Percentiles rank a stretch among this genome's conserved stretches.
These are phyloP conservation scores for Lichtheimia ramosa DNA, from an alignment of 371 early-diverging fungal species.

Conservation along the genomic window DNA sequence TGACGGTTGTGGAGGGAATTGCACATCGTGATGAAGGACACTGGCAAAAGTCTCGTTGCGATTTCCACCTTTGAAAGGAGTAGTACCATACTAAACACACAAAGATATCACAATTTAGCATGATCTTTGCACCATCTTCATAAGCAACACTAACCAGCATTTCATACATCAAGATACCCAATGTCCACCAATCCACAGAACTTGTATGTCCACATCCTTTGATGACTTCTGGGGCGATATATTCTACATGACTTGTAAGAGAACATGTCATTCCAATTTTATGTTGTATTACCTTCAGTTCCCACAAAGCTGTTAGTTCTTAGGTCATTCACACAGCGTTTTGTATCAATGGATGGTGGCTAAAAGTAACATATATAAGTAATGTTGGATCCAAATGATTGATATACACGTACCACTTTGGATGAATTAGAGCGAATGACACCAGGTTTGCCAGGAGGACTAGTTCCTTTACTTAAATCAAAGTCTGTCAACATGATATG, in stretches of 20 bases:
- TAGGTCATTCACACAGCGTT: slow-evolving; percentile 79
- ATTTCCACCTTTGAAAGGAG: slow-evolving; percentile 91
- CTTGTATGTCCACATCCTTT: slow-evolving; percentile 90
- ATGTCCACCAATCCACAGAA: slow-evolving; percentile 98
- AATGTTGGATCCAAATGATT: not conserved
- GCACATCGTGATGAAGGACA: slow-evolving; percentile 8
- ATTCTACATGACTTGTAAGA: slow-evolving; percentile 91
- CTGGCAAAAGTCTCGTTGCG: slow-evolving; percentile 78
- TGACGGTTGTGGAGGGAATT: slow-evolving; percentile 41
- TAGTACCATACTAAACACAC: slow-evolving; percentile 63
- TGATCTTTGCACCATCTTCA: not conserved
- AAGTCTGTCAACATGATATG: slow-evolving; percentile 98
- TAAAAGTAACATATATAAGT: slow-evolving; percentile 11
- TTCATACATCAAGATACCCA: slow-evolving; percentile 95
- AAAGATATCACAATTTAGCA: not conserved
- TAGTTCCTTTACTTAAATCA: slow-evolving; percentile 91
- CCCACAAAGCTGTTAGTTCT: slow-evolving; percentile 97
- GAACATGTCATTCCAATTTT: slow-evolving; percentile 19
- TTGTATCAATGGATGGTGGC: slow-evolving; percentile 80
- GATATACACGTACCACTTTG: slow-evolving; percentile 28
- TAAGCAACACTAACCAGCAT: slow-evolving; percentile 83
- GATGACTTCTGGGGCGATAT: slow-evolving; percentile 95
- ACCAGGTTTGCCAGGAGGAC: slow-evolving; percentile 72
- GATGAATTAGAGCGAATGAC: slow-evolving; percentile 69
- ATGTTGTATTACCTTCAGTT: slow-evolving; percentile 70